Percentiles rank a stretch among this genome's conserved stretches.
Evolutionary conservation across 352 stramenopile genomes (phyloP).

Genomic region (Phytophthora chlamydospora): DNA sequence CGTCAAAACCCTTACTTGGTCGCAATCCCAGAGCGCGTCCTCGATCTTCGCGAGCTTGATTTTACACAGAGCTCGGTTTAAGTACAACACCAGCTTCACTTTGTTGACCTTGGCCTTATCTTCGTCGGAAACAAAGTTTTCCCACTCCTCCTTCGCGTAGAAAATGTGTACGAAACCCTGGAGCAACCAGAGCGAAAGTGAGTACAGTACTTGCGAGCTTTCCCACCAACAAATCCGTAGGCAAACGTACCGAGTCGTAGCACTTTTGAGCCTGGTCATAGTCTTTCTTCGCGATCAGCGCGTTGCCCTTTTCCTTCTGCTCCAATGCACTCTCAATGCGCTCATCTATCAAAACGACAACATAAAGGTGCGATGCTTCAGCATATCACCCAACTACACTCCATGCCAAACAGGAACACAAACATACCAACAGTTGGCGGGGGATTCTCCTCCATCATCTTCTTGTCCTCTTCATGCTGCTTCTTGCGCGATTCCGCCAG

Average conservation of each 20-base stretch:
- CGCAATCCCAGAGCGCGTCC: slow-evolving; percentile 84
- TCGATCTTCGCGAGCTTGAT: slow-evolving; percentile 87
- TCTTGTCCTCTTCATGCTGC: slow-evolving; percentile 82
- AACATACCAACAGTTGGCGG: slow-evolving; percentile 73
- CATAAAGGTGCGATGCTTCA: neutral
- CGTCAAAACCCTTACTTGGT: slow-evolving; percentile 52
- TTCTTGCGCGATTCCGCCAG: slow-evolving; percentile 84
- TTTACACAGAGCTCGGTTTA: slow-evolving; percentile 86
- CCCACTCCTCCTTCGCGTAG: slow-evolving; percentile 87
- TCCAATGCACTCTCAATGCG: slow-evolving; percentile 68
- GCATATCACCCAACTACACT: neutral
- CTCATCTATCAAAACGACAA: slow-evolving; percentile 54
- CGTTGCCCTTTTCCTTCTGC: slow-evolving; percentile 85
- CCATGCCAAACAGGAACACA: neutral
- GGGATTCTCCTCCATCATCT: slow-evolving; percentile 86
- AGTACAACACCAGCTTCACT: slow-evolving; percentile 83
- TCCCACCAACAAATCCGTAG: neutral
- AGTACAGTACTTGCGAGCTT: neutral
- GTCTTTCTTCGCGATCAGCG: slow-evolving; percentile 64
- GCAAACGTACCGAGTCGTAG: slow-evolving; percentile 74
- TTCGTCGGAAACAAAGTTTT: slow-evolving; percentile 69
- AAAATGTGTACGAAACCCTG: slow-evolving; percentile 90
- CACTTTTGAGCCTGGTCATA: slow-evolving; percentile 84
- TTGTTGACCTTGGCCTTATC: slow-evolving; percentile 85
- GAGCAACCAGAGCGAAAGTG: neutral